These are phyloP conservation scores for Epichloe typhina DNA, from an alignment of 2,329 filamentous ascomycete genomes.

Conservation along the genomic window DNA sequence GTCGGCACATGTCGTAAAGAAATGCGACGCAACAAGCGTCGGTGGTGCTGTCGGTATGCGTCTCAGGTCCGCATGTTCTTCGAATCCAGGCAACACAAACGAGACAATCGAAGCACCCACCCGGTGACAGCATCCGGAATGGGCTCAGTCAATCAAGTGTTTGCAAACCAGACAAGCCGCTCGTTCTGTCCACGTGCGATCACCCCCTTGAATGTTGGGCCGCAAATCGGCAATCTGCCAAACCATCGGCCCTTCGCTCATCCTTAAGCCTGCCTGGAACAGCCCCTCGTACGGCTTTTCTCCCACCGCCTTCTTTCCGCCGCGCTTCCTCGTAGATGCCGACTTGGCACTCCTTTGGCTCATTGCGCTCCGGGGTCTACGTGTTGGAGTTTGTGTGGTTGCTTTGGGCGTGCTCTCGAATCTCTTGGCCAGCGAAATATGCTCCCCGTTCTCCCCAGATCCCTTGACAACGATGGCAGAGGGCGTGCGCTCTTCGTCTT, in stretches of 20 bases:
- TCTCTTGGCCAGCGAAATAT: slow-evolving; percentile 24
- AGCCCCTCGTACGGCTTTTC: slow-evolving; percentile 36
- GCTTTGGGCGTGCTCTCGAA: slow-evolving; percentile 16
- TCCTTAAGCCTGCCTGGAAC: slow-evolving; percentile 36
- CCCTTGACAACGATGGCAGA: slow-evolving; percentile 41
- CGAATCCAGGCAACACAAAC: neutral
- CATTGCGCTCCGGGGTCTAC: slow-evolving; percentile 15
- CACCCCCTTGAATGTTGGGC: slow-evolving; percentile 33
- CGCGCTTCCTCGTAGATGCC: slow-evolving; percentile 19
- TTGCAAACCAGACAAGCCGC: slow-evolving; percentile 36
- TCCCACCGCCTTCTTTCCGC: slow-evolving; percentile 24
- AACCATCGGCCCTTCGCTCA: slow-evolving; percentile 32
- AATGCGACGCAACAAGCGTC: neutral
- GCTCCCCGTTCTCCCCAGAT: slow-evolving; percentile 27
- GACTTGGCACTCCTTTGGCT: slow-evolving; percentile 14
- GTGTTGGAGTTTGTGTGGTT: slow-evolving; percentile 18
- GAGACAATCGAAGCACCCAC: neutral
- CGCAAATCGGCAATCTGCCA: slow-evolving; percentile 41
- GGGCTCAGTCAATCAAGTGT: slow-evolving; percentile 25
- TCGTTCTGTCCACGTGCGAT: slow-evolving; percentile 40
- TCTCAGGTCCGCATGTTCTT: no score
- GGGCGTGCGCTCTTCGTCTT: slow-evolving; percentile 30
- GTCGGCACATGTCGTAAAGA: neutral
- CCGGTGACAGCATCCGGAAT: neutral
- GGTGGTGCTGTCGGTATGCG: neutral